Percentiles rank a stretch among this genome's conserved stretches.
Evolutionary conservation across 1,284 basidiomycete genomes (phyloP).

Genomic region (Heterobasidion parviporum): DNA sequence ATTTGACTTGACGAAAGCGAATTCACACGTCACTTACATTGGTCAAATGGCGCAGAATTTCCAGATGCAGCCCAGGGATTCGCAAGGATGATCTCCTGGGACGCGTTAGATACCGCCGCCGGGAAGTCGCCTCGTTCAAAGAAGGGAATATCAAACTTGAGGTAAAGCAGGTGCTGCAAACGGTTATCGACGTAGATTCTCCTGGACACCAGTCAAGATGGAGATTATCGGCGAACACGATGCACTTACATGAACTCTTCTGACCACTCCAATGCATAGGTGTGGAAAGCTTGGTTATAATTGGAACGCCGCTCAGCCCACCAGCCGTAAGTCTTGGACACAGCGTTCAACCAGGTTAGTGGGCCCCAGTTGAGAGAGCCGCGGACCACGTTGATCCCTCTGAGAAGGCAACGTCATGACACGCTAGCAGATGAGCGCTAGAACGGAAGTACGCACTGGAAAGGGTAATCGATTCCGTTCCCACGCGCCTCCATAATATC

Average conservation of each 20-base stretch:
- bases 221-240: no score
- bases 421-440: neutral
- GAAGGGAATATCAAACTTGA: slow-evolving; percentile 64
- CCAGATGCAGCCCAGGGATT: slow-evolving; percentile 59
- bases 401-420: slow-evolving; percentile 17
- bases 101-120: slow-evolving; percentile 60
- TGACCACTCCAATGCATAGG: slow-evolving; percentile 78
- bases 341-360: slow-evolving; percentile 59
- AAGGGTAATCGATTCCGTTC: slow-evolving; percentile 56
- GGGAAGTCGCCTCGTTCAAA: slow-evolving; percentile 77
- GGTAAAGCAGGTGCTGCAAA: slow-evolving; percentile 57
- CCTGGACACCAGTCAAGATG: slow-evolving; percentile 20
- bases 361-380: slow-evolving; percentile 84
- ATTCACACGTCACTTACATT: slow-evolving; percentile 37
- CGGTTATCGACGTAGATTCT: slow-evolving; percentile 73
- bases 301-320: slow-evolving; percentile 60
- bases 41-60: slow-evolving; percentile 77
- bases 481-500: slow-evolving; percentile 80
- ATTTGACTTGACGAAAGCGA: neutral
- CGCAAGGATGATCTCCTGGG: slow-evolving; percentile 50
- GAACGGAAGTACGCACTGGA: slow-evolving; percentile 41
- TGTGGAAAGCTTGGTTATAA: slow-evolving; percentile 69
- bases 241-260: slow-evolving; percentile 54
- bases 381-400: slow-evolving; percentile 70
- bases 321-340: slow-evolving; percentile 70